These are phyloP conservation scores for Spizellomyces sp. DNA, from an alignment of 192 early-diverging fungal species.

Conservation along the genomic window DNA sequence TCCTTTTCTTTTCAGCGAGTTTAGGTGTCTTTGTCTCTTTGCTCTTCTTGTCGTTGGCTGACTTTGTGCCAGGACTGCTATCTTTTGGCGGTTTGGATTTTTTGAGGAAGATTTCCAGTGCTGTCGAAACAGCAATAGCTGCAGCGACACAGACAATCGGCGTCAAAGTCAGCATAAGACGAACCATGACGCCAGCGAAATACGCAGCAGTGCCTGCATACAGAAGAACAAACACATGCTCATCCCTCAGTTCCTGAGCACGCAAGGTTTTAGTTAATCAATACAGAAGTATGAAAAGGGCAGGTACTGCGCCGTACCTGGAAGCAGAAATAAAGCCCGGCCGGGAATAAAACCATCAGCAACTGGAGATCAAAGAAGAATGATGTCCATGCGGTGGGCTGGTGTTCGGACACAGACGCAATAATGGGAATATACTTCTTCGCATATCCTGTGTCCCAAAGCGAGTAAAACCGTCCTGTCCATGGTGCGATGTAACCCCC, in stretches of 20 bases:
- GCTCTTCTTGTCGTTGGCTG: constrained; percentile 35
- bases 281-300: background rate
- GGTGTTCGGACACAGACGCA: constrained; percentile 99
- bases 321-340: constrained; percentile 98
- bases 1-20: constrained; percentile 18
- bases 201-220: constrained; percentile 98
- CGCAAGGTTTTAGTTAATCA: background rate
- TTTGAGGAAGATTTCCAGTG: constrained; percentile 85
- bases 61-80: constrained; percentile 11
- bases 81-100: constrained; percentile 25
- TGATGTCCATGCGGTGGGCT: constrained; percentile 98
- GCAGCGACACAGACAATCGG: constrained; percentile 95
- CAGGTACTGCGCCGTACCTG: constrained; percentile 23
- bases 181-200: constrained; percentile 99
- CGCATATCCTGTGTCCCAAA: constrained; percentile 99
- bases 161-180: constrained; percentile 96
- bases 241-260: constrained; percentile 78
- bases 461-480: constrained; percentile 99
- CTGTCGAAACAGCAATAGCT: constrained; percentile 84
- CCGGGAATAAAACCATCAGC: constrained; percentile 96
- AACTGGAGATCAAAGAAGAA: constrained; percentile 99
- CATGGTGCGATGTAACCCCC: constrained; percentile 93
- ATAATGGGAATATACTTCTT: constrained; percentile 99
- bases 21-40: constrained; percentile 33
- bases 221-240: constrained; percentile 95